Evolutionary conservation across 2,329 filamentous ascomycete species (phyloP), one percentile per base, ranked within the genome.

Genomic region (Paracoccidioides brasiliensis): DNA sequence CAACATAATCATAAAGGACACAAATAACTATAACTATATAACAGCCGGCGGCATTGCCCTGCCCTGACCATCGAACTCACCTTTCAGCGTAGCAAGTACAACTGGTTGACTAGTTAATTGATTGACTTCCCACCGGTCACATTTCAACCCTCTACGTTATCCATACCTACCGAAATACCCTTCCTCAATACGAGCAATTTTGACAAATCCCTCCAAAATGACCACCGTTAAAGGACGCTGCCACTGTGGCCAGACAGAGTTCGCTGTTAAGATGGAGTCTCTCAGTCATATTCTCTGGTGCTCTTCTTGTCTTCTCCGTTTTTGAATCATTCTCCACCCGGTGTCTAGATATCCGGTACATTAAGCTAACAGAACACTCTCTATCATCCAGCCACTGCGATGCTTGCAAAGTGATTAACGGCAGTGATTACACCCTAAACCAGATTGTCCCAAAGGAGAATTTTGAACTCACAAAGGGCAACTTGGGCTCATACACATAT

Each of bases 201-300:
- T 37, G 14, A 41, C 32, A 50, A 37, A 15, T 10, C 41, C 5
- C 48, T 46, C 57, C 59, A 69, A 55, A 46, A 77, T 77, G 74
- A 64, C 72, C 41, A 70, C 67, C 50, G 76, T 74, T 64, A 66
- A 71, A 54, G 79, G 77, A 64, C 70, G 74, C 48, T 81, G 79
- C 72, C 77, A 80, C 64, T 81, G 79, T 65, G 77, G 78, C 63
- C 68, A 78, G 62, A 74, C 71, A 50, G 69, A 77, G 61, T 81
- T 76, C 75, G 72, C 73, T 45, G 76, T 74, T 53, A 75, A 72
- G 57, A 69, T 81, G 56, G 70, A 74, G 45, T 63, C 72, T 33
- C 74, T 72, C 70, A 64, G 67, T 63, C 70, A 72, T 55, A 69
- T 73, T 57, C 67, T 71, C 57, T 70, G 61, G 65, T 67, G 59